Base-by-base conservation (phyloP, 1,139 yeast genomes). In the Blastobotrys indianensis region DNA sequence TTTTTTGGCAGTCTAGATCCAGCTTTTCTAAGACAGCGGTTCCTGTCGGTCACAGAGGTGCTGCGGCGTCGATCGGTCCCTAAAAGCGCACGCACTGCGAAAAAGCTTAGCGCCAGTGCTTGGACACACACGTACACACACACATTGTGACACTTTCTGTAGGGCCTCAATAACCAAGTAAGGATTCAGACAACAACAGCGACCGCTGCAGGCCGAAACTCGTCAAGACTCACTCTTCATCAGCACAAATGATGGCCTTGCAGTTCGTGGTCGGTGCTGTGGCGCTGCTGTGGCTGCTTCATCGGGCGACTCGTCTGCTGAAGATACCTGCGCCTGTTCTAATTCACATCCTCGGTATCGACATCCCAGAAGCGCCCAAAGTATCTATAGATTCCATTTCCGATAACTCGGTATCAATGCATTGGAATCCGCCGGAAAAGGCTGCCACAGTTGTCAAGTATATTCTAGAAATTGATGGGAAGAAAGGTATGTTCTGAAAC, bases 311-410 rank as follows among this genome's bases (percentile, higher is more conserved):
- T 25, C 54, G 63, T 15, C 61, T 77, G 30, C 58, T 70, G 32
- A 66, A 70, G 28, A 70, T 76, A 31, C 81, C 85, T 0, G 66
- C 77, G 20, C 72, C 72, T 9, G 67, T 70, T 31, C 68, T 80
- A 28, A 72, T 79, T 43, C 71, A 70, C 51, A 64, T 70, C 11
- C 63, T 80, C 41, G 75, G 77, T 42, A 72, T 80, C 28, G 74
- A 73, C 34, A 72, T 79, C 13, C 85, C 86, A 2, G 72, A 74
- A 31, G 69, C 80, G 4, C 81, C 83, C 0, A 67, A 72, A 44
- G 70, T 80, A 6, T 75, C 82, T 3, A 70, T 80, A 9, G 83
- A 78, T 53, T 70, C 72, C 49, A 73, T 81, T 37, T 70, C 80
- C 0, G 65, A 69, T 32, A 64, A 68, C 12, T 63, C 74, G 4